Conservation (phyloP, 2,329 filamentous ascomycete genomes). For the Diplodia intermedia region DNA sequence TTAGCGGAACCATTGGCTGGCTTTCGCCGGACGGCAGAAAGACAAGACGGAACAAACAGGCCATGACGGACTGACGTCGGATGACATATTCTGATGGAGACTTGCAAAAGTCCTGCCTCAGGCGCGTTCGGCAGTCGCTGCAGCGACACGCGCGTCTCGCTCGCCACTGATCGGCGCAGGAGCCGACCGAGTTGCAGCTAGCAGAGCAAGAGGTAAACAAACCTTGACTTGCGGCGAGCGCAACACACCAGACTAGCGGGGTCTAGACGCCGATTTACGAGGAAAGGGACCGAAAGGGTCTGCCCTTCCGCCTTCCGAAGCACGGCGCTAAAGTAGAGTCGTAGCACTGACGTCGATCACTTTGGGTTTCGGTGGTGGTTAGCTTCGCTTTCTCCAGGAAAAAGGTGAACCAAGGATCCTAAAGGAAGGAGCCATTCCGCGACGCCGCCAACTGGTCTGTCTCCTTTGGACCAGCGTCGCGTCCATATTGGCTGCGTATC, state of each 20-base stretch:
- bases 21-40: neutral
- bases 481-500: neutral
- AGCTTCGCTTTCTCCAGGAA: slow-evolving; percentile 8
- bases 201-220: slow-evolving; percentile 24
- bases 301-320: slow-evolving; percentile 23
- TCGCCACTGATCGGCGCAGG: slow-evolving; percentile 25
- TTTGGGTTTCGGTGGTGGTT: neutral
- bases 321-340: neutral
- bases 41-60: neutral
- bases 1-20: neutral
- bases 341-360: slow-evolving; percentile 1
- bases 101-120: neutral
- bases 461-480: neutral
- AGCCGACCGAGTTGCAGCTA: neutral
- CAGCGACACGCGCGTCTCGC: slow-evolving; percentile 7
- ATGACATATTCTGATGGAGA: slow-evolving; percentile 3
- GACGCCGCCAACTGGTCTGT: neutral
- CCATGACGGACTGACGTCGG: slow-evolving; percentile 18
- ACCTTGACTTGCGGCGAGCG: neutral
- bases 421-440: neutral
- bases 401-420: neutral
- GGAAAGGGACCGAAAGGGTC: slow-evolving; percentile 21
- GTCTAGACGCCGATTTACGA: slow-evolving; percentile 15
- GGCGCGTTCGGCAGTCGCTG: neutral
- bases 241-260: neutral